Evolutionary conservation across 306 rosid genomes (phyloP), one percentile per base, ranked within the genome.

Genomic region (Calophaca sinica): DNA sequence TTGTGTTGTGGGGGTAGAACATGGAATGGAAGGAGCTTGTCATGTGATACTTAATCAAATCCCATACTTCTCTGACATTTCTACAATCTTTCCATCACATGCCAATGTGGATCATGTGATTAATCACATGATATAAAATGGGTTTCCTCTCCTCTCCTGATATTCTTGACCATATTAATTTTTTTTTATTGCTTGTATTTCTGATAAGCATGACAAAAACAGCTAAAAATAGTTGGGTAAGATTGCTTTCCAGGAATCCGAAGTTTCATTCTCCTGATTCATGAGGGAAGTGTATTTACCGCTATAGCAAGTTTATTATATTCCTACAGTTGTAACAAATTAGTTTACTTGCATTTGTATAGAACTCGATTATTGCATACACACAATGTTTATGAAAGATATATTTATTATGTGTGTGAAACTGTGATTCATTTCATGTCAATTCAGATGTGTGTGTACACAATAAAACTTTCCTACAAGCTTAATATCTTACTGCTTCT

Each of bases 11-110:
- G 66, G 66, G 75, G 65, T 65, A 60, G 75, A 82, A 85, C 92
- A 73, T 81, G 86, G 92, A 84, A 76, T 76, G 79, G 86, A 80
- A 84, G 81, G 87, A 79, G 84, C 81, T 53, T 73, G 70, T 86
- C 94, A 87, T 89, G 97, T 87, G 94, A 86, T 81, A 63, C 70
- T 84, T 69, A 76, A 77, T 79, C 75, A 66, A 83, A 61, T 80
- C 69, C 72, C 51, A 74, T 79, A 72, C 84, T 76, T 81, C 48
- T 71, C 81, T 82, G 85, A 82, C 83, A 84, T 72, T 76, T 79
- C 64, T 83, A 68, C 79, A 77, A 77, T 68, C 59, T 82, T 62
- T 65, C 60, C 79, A 75, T 79, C 86, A 63, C 80, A 70, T 58
- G 83, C 76, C 59, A 66, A 60, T 64, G 55, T 77, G 69, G 61